Evolutionary conservation across 2,329 filamentous ascomycete genomes (phyloP).

Genomic region (Beauveria australis): DNA sequence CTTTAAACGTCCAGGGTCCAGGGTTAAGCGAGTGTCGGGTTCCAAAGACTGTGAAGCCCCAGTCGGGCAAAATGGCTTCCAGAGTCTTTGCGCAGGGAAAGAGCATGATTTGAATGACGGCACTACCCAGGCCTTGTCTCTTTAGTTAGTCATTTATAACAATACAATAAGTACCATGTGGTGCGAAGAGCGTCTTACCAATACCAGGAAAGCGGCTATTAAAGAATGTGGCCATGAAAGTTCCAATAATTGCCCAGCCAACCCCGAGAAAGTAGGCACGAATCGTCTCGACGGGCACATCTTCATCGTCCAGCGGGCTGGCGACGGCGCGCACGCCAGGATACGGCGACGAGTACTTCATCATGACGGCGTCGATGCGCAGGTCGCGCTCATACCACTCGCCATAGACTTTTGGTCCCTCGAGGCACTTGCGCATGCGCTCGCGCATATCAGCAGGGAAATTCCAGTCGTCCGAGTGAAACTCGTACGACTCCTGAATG

Average conservation of each 20-base stretch:
- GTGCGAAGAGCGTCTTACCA: slow-evolving; percentile 15
- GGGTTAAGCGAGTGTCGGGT: slow-evolving; percentile 39
- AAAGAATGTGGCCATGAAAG: slow-evolving; percentile 33
- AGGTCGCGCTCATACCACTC: slow-evolving; percentile 33
- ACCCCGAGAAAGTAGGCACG: slow-evolving; percentile 35
- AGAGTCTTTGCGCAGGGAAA: slow-evolving; percentile 38
- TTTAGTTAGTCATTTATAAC: neutral
- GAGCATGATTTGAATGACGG: slow-evolving; percentile 37
- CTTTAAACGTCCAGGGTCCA: slow-evolving; percentile 48
- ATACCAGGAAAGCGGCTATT: slow-evolving; percentile 33
- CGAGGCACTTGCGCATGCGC: slow-evolving; percentile 30
- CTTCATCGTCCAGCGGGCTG: slow-evolving; percentile 26
- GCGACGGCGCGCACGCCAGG: slow-evolving; percentile 34
- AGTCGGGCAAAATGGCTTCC: slow-evolving; percentile 35
- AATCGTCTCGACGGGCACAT: slow-evolving; percentile 31
- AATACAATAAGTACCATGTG: neutral
- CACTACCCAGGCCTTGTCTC: slow-evolving; percentile 22
- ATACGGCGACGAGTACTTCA: slow-evolving; percentile 34
- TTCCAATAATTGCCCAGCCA: slow-evolving; percentile 30
- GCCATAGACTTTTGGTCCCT: slow-evolving; percentile 31
- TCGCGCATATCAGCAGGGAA: slow-evolving; percentile 34
- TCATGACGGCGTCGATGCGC: slow-evolving; percentile 31
- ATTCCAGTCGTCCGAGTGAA: slow-evolving; percentile 37
- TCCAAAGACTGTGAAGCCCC: slow-evolving; percentile 34
- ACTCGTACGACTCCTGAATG: slow-evolving; percentile 27